These are phyloP conservation scores for Thelephora aurantiotincta DNA, from an alignment of 768 basidiomycete genomes.

Conservation along the genomic window DNA sequence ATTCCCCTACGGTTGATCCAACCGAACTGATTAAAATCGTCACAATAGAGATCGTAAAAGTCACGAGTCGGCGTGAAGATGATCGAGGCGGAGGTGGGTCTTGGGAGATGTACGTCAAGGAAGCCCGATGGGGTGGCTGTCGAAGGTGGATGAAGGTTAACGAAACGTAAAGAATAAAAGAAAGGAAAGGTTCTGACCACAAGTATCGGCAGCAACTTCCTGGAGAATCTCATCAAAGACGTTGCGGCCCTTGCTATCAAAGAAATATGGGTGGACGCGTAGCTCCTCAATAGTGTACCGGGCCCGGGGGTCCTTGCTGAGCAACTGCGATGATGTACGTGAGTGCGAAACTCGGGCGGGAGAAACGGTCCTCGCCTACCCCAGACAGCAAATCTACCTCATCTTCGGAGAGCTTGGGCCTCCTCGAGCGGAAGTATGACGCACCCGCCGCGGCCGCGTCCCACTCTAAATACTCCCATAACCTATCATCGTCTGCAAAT, in stretches of 20 bases:
- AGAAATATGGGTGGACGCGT: slow-evolving; percentile 10
- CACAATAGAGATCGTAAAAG: not conserved
- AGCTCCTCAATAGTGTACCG: slow-evolving; percentile 8
- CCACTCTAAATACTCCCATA: slow-evolving; percentile 8
- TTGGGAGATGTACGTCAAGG: not conserved
- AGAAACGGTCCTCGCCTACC: slow-evolving; percentile 3
- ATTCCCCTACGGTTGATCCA: slow-evolving; percentile 10
- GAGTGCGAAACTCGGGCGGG: not conserved
- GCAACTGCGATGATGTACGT: slow-evolving; percentile 4
- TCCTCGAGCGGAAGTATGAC: slow-evolving; percentile 7
- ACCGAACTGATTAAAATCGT: slow-evolving; percentile 5
- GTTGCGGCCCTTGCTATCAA: slow-evolving; percentile 3
- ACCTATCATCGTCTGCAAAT: slow-evolving; percentile 4
- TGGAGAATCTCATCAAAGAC: not conserved
- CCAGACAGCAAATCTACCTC: slow-evolving; percentile 10
- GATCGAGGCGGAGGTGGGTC: not conserved
- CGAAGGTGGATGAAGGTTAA: not conserved
- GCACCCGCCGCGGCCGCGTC: slow-evolving; percentile 4
- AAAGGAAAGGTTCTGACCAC: not conserved
- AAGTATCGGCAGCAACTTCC: not conserved
- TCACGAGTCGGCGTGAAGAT: not conserved
- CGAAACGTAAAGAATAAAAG: not conserved
- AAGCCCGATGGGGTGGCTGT: not conserved
- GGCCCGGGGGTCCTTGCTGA: slow-evolving; percentile 3
- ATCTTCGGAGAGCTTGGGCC: slow-evolving; percentile 3